Conservation (phyloP, 345 rosid genomes). For the Carallia brachiata region DNA sequence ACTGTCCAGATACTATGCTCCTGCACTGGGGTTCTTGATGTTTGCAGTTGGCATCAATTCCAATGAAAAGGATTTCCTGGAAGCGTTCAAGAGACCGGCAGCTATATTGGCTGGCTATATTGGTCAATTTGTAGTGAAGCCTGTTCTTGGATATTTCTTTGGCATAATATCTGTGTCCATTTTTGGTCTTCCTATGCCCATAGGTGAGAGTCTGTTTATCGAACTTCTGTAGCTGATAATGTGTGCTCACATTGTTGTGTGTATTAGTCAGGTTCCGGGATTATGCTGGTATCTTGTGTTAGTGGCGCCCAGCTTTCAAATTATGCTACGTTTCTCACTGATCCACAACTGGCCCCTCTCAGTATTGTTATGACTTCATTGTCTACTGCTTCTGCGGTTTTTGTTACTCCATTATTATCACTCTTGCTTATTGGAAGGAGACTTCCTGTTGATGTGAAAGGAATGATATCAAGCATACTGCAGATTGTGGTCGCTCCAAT, state of each 20-base stretch:
- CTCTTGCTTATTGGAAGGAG: conserved; percentile 84
- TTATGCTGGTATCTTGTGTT: conserved; percentile 94
- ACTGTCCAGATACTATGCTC: conserved; percentile 77
- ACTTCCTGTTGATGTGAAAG: conserved; percentile 86
- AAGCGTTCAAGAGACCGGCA: conserved; percentile 78
- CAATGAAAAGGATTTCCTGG: conserved; percentile 79
- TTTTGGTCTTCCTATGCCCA: conserved; percentile 75
- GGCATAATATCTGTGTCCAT: conserved; percentile 61
- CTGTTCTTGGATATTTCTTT: conserved; percentile 78
- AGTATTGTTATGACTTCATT: conserved; percentile 96
- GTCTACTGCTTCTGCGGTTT: conserved; percentile 82
- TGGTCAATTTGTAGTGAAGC: conserved; percentile 83
- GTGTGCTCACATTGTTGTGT: conserved; percentile 15
- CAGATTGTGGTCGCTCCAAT: conserved; percentile 90
- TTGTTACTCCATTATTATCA: conserved; percentile 76
- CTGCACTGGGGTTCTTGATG: conserved; percentile 95
- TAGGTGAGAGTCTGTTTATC: conserved; percentile 46
- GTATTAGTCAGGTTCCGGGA: conserved; percentile 67
- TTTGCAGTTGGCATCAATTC: conserved; percentile 96
- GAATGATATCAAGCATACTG: conserved; percentile 83
- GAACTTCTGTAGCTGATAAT: conserved; percentile 3
- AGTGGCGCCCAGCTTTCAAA: conserved; percentile 96
- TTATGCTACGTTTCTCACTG: conserved; percentile 86
- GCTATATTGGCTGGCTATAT: conserved; percentile 72
- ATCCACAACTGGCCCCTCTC: conserved; percentile 72